phyloP scores from a whole-genome alignment of 2,329 filamentous ascomycete species.

The Cordyceps cicadae region DNA sequence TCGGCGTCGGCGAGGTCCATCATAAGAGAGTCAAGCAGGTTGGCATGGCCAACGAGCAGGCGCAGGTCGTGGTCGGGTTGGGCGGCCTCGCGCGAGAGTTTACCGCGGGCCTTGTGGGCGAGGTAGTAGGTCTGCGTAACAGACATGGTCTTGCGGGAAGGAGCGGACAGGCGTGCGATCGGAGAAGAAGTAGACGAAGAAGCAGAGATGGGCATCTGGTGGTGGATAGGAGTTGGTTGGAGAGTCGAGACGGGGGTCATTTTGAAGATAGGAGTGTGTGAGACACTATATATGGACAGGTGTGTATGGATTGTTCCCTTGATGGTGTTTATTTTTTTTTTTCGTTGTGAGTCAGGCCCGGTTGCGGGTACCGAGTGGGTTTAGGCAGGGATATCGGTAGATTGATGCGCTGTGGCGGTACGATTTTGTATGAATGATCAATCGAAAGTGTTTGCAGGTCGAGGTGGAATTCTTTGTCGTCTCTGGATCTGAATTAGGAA shows the following conservation, averaged over 20 bases:
- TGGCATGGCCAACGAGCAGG: conserved; percentile 93
- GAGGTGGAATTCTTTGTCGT: background rate
- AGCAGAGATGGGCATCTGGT: conserved; percentile 16
- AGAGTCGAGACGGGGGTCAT: conserved; percentile 24
- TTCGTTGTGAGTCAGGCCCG: conserved; percentile 16
- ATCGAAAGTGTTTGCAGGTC: background rate
- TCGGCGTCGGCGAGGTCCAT: conserved; percentile 85
- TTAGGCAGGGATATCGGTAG: conserved; percentile 4
- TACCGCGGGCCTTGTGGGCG: conserved; percentile 89
- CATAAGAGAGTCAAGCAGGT: conserved; percentile 95
- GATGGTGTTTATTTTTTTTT: conserved; percentile 14
- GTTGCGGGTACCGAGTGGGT: conserved; percentile 17
- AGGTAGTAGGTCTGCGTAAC: conserved; percentile 98
- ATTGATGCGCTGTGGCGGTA: conserved; percentile 1
- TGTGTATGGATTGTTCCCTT: conserved; percentile 16
- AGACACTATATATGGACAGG: conserved; percentile 11
- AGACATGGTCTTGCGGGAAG: conserved; percentile 78
- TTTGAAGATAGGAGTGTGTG: conserved; percentile 12
- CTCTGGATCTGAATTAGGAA: background rate
- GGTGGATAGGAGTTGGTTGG: conserved; percentile 20
- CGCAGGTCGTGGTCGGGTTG: conserved; percentile 90
- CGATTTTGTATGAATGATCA: background rate
- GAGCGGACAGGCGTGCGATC: conserved; percentile 27
- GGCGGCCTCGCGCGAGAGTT: conserved; percentile 89
- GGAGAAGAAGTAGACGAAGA: conserved; percentile 19